Conservation (phyloP, 129 eudicot genomes). For the Pittosporum tobira region DNA sequence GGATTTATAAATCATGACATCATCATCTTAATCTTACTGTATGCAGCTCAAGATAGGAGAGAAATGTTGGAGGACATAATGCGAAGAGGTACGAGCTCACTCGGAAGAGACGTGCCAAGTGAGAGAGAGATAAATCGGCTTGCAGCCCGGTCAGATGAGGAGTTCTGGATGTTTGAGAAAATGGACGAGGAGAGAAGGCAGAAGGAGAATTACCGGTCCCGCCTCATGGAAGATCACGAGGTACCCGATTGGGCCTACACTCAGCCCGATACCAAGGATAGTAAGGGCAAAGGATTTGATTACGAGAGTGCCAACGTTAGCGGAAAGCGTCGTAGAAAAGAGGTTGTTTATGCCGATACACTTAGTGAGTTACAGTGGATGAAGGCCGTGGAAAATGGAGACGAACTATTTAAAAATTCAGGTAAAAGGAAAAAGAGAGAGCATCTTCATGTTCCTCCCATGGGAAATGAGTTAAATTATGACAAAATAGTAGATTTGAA, state of each 20-base stretch:
- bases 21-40: not conserved
- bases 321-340: slow-evolving; percentile 87
- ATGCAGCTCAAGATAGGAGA: slow-evolving; percentile 92
- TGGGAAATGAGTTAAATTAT: slow-evolving; percentile 14
- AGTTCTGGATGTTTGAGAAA: slow-evolving; percentile 81
- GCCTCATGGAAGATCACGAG: slow-evolving; percentile 93
- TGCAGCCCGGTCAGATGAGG: slow-evolving; percentile 86
- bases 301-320: slow-evolving; percentile 50
- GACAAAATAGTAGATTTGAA: slow-evolving; percentile 25
- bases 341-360: slow-evolving; percentile 65
- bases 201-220: slow-evolving; percentile 72
- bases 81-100: slow-evolving; percentile 90
- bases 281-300: slow-evolving; percentile 85
- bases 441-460: too few relatives aligned
- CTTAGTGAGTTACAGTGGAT: slow-evolving; percentile 59
- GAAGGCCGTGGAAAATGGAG: slow-evolving; percentile 77
- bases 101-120: slow-evolving; percentile 85
- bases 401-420: slow-evolving; percentile 17
- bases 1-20: too few relatives aligned
- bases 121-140: slow-evolving; percentile 90
- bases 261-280: slow-evolving; percentile 41
- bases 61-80: slow-evolving; percentile 92
- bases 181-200: slow-evolving; percentile 94
- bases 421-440: slow-evolving; percentile 33
- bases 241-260: slow-evolving; percentile 92